phyloP scores from a whole-genome alignment of 371 early-diverging fungal species.

The Rhizomucor miehei region DNA sequence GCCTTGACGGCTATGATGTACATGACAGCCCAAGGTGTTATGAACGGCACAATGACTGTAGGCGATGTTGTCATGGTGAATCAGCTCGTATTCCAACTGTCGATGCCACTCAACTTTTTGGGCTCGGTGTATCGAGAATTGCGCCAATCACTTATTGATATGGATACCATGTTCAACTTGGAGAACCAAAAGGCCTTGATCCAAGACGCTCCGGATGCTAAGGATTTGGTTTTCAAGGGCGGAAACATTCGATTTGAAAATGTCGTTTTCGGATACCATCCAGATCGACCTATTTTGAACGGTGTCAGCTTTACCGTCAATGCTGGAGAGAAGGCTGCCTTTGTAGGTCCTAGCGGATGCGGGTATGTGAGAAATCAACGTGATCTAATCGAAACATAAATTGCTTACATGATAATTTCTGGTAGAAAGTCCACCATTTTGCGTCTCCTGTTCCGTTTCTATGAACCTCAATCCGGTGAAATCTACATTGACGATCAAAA shows the following conservation, averaged over 20 bases:
- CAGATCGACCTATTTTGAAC: constrained; percentile 71
- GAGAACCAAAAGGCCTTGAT: constrained; percentile 57
- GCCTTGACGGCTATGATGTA: constrained; percentile 92
- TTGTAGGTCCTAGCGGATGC: constrained; percentile 96
- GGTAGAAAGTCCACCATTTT: constrained; percentile 77
- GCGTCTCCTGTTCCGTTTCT: constrained; percentile 82
- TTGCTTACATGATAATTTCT: not conserved
- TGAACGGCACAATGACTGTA: constrained; percentile 82
- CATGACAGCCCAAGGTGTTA: constrained; percentile 85
- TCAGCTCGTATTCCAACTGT: constrained; percentile 91
- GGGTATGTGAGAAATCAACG: constrained; percentile 43
- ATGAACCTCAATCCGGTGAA: constrained; percentile 73
- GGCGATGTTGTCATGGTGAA: constrained; percentile 98
- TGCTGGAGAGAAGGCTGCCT: constrained; percentile 86
- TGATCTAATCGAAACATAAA: not conserved
- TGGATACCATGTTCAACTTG: constrained; percentile 92
- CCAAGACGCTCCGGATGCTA: constrained; percentile 55
- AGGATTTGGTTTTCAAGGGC: constrained; percentile 49
- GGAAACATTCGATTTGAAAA: constrained; percentile 82
- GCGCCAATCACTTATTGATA: constrained; percentile 90
- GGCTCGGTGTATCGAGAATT: constrained; percentile 97
- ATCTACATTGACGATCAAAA: constrained; percentile 81
- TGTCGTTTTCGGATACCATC: constrained; percentile 85
- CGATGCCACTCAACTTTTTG: constrained; percentile 93
- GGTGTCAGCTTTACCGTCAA: constrained; percentile 81